Base-by-base conservation (phyloP, 805 yeast genomes). In the Metschnikowia gelsemii region DNA sequence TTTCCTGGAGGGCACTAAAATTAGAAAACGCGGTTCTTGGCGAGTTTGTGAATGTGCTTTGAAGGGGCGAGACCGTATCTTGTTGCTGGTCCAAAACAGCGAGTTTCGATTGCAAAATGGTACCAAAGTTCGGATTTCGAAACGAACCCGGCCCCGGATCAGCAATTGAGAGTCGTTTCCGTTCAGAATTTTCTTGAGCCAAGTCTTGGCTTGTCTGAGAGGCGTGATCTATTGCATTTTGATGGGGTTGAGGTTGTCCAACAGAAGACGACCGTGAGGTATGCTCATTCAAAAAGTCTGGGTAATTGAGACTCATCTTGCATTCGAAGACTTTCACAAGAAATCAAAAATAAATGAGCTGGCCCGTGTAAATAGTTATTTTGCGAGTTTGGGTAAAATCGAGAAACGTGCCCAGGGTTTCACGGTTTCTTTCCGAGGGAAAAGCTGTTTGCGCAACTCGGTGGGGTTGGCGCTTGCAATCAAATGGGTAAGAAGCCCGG, bases 261-360 rank as follows among this genome's bases (percentile, higher is more conserved):
- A n/a, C 28, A 8, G 35, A 18, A 22, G 34, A 32, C 34, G 43
- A 18, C 6, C 16, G 18, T 3, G 35, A n/a, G 8, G 32, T 20
- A 5, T 21, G 16, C 12, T 34, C 43, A 35, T 40, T 48, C 36
- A 66, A 56, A 47, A 66, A 64, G 38, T 66, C 67, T 32, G 70
- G 69, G 51, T 64, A 63, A 36, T 63, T 59, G 46, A 64, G 56
- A 49, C 54, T 58, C 66, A 62, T 62, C 18, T 25, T 39, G 43
- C 43, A 39, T 33, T 11, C 30, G n/a, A n/a, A n/a, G n/a, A n/a
- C n/a, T n/a, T n/a, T n/a, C n/a, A n/a, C n/a, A n/a, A n/a, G n/a
- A n/a, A n/a, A n/a, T n/a, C n/a, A n/a, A n/a, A n/a, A n/a, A n/a
- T n/a, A n/a, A n/a, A n/a, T n/a, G n/a, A 16, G 27, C n/a, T 9